Conservation (phyloP, 768 basidiomycete species). For the Suillus americanus region DNA sequence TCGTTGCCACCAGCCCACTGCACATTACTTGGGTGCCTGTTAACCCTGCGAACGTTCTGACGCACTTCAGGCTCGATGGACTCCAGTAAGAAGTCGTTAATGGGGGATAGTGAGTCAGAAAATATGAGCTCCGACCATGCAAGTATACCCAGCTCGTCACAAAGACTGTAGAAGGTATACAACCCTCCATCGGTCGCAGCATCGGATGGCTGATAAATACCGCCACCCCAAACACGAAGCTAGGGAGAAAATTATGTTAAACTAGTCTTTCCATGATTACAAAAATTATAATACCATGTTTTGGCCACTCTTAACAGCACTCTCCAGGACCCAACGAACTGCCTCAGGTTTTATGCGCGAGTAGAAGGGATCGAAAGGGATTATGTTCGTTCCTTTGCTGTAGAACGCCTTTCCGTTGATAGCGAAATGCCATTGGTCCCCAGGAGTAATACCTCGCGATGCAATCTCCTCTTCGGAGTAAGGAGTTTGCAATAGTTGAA, state of each 20-base stretch:
- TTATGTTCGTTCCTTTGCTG: constrained; percentile 55
- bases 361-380: constrained; percentile 64
- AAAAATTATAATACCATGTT: constrained; percentile 45
- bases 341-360: constrained; percentile 47
- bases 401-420: constrained; percentile 59
- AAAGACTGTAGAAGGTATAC: constrained; percentile 57
- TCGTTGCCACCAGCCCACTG: constrained; percentile 66
- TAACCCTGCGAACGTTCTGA: constrained; percentile 55
- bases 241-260: constrained; percentile 17
- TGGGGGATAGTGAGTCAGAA: constrained; percentile 55
- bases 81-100: constrained; percentile 52
- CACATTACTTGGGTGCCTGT: constrained; percentile 54
- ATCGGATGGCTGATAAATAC: constrained; percentile 48
- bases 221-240: constrained; percentile 63
- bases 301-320: constrained; percentile 53
- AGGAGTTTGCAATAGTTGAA: constrained; percentile 48
- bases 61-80: constrained; percentile 54
- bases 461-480: constrained; percentile 46
- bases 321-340: constrained; percentile 56
- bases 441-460: constrained; percentile 51
- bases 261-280: constrained; percentile 11
- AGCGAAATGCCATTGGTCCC: constrained; percentile 61
- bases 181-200: constrained; percentile 40
- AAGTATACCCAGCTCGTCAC: constrained; percentile 60
- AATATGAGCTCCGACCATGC: constrained; percentile 65